A percentile compares a stretch with the other conserved stretches of the same genome.
phyloP scores from a whole-genome alignment of 495 filamentous ascomycete genomes.

The Daldinia decipiens region DNA sequence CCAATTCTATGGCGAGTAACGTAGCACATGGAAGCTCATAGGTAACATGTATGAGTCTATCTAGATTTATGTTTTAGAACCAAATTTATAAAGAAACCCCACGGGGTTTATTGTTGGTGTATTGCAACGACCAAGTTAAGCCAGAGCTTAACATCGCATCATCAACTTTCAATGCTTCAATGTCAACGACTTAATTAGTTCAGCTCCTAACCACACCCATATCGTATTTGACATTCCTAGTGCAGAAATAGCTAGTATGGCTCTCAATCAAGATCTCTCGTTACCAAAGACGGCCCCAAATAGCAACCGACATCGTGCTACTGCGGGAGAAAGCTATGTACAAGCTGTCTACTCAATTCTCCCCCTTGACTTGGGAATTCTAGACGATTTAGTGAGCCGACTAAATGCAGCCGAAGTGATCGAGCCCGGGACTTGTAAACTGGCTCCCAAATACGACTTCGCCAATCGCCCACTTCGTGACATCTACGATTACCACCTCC shows the following conservation, averaged over 20 bases:
- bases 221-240: background rate
- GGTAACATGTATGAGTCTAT: background rate
- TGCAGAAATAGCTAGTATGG: background rate
- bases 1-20: background rate
- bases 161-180: background rate
- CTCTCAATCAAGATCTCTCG: background rate
- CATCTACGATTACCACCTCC: background rate
- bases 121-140: background rate
- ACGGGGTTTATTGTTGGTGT: background rate
- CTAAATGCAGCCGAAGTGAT: conserved; percentile 1
- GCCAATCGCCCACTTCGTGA: background rate
- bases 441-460: background rate
- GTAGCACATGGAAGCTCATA: background rate
- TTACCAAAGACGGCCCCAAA: conserved; percentile 8
- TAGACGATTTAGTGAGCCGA: background rate
- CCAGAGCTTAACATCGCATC: conserved; percentile 3
- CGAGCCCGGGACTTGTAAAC: background rate
- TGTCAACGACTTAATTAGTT: background rate
- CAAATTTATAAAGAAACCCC: background rate
- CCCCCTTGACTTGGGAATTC: background rate
- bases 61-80: background rate
- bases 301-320: background rate
- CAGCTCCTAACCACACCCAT: background rate
- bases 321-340: background rate
- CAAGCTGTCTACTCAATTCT: conserved; percentile 5